Evolutionary conservation across 345 rosid species (phyloP), one percentile per base, ranked within the genome.

Genomic region (Melastoma malabathricum): DNA sequence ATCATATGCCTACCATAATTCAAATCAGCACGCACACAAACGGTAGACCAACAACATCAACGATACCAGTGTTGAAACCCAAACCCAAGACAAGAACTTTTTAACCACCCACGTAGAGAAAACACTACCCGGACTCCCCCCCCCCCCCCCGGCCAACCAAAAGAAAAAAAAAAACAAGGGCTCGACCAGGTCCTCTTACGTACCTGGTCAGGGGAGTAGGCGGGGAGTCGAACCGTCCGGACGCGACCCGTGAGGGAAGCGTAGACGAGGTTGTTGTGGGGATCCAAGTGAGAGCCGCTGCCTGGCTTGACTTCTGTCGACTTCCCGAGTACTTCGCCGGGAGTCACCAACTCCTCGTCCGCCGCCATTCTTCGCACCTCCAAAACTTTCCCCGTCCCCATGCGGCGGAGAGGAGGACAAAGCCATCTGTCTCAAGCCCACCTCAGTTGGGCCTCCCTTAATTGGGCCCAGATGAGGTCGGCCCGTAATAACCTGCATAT

Each of bases 251-350:
- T 72, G 62, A 92, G 80, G 41, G 96, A 84, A 66, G 98, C 80
- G 69, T 74, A 84, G 75, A 92, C 78, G 20, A 83, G 67, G 51
- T 68, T 57, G 47, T 72, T 83, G 58, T 68, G 72, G 38, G 75
- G 58, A 18, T 80, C 80, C 23, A 68, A 57, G 61, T 87, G 84
- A 3, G 98, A 77, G 17, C 98, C 96, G 51, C 74, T 81, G 8
- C 98, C 96, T 12, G 96, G 68, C 66, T 68, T 87, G 39, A 92
- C 50, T 18, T 82, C 80, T 0, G 64, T 54, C 15, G 73, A 71
- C 52, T 62, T 77, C 0, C 98, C 96, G 52, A 92, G 56, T 2
- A 75, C 65, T 22, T 87, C 95, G 56, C 98, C 96, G 0, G 98
- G 98, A 18, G 95, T 83, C 54, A 84, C 95, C 67, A 71, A 38